These are phyloP conservation scores for Diddensiella santjacobensis DNA, from an alignment of 805 yeast species.

Conservation along the genomic window DNA sequence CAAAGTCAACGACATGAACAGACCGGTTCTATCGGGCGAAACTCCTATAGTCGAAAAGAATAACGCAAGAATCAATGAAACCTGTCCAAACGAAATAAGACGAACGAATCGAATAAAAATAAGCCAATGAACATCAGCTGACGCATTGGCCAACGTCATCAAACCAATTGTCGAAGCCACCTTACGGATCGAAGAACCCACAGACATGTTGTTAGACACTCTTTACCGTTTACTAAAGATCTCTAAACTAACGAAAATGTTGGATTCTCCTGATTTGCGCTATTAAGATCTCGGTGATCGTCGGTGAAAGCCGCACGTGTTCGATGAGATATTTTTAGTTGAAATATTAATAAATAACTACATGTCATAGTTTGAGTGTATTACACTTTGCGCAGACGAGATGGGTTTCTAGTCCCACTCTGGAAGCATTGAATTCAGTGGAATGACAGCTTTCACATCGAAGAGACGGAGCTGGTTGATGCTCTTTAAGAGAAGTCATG, in stretches of 20 bases:
- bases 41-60: slow-evolving; percentile 43
- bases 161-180: slow-evolving; percentile 5
- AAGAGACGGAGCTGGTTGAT: not conserved
- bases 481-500: not conserved
- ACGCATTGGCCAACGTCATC: slow-evolving; percentile 16
- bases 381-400: slow-evolving; percentile 1
- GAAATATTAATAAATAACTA: too few relatives aligned
- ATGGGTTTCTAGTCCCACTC: not conserved
- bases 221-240: too few relatives aligned
- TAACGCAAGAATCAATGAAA: slow-evolving; percentile 40
- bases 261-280: too few relatives aligned
- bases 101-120: slow-evolving; percentile 33
- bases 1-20: slow-evolving; percentile 46
- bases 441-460: slow-evolving; percentile 1
- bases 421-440: not conserved
- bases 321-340: too few relatives aligned
- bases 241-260: too few relatives aligned
- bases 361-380: not conserved
- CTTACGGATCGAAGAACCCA: not conserved
- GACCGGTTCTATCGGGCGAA: slow-evolving; percentile 43
- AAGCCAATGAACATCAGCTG: slow-evolving; percentile 32
- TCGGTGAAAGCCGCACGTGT: too few relatives aligned
- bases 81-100: slow-evolving; percentile 38
- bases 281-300: too few relatives aligned
- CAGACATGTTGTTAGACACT: not conserved